A percentile compares a stretch with the other conserved stretches of the same genome.
These are phyloP conservation scores for Podila epigama DNA, from an alignment of 192 early-diverging fungal genomes.

Conservation along the genomic window DNA sequence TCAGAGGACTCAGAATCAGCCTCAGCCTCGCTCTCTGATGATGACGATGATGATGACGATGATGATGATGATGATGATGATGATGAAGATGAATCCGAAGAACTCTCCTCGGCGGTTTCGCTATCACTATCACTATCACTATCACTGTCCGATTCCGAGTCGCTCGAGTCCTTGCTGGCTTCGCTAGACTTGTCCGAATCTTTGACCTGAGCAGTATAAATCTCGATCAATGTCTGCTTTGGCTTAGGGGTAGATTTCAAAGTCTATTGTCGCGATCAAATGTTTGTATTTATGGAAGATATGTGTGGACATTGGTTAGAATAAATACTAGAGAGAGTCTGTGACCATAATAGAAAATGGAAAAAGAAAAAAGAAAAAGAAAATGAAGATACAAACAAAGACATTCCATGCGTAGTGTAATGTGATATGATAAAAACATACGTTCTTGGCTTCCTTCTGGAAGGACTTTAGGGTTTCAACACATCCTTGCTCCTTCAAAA, in stretches of 20 bases:
- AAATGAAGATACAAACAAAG: not conserved
- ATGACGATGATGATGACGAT: slow-evolving; percentile 45
- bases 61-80: slow-evolving; percentile 45
- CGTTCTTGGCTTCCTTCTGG: slow-evolving; percentile 49
- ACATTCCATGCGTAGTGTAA: not conserved
- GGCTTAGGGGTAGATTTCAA: slow-evolving; percentile 40
- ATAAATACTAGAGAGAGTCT: not conserved
- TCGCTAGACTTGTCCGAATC: not conserved
- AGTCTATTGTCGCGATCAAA: slow-evolving; percentile 17
- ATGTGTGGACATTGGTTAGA: not conserved
- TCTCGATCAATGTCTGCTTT: slow-evolving; percentile 30
- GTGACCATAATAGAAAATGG: not conserved
- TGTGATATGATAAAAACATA: not conserved
- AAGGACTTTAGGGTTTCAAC: slow-evolving; percentile 42
- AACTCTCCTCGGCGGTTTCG: slow-evolving; percentile 23
- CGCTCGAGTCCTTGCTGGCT: not conserved
- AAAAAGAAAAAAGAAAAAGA: not conserved
- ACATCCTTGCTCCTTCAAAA: slow-evolving; percentile 44
- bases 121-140: slow-evolving; percentile 16
- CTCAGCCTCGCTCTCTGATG: slow-evolving; percentile 41
- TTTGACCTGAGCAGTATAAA: slow-evolving; percentile 14
- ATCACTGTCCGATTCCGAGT: slow-evolving; percentile 7
- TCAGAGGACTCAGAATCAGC: slow-evolving; percentile 45
- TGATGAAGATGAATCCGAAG: slow-evolving; percentile 16
- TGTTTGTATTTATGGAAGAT: too few relatives aligned